phyloP scores from a whole-genome alignment of 176 grass and related monocot species.

The Rhynchospora breviuscula region DNA sequence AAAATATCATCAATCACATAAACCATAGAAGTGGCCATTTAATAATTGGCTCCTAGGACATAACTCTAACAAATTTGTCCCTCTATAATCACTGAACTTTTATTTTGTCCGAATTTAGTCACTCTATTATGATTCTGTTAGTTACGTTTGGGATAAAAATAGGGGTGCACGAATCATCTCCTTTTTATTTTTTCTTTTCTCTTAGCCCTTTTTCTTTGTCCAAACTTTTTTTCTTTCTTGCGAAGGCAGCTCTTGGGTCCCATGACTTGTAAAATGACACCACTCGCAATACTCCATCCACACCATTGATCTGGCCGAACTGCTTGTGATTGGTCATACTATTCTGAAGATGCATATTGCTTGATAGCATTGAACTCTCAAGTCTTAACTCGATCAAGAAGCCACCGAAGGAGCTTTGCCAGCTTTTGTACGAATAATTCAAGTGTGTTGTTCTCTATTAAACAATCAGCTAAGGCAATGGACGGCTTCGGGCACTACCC shows the following conservation, averaged over 20 bases:
- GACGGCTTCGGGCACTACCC: slow-evolving; percentile 30
- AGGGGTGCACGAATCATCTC: too few species aligned
- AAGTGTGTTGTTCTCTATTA: slow-evolving; percentile 73
- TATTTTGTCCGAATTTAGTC: too few species aligned
- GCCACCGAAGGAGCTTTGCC: slow-evolving; percentile 81
- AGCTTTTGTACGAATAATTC: slow-evolving; percentile 84
- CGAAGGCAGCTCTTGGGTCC: slow-evolving; percentile 24
- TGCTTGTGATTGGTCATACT: slow-evolving; percentile 77
- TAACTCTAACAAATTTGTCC: too few species aligned
- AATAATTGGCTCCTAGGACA: too few species aligned
- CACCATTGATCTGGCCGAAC: slow-evolving; percentile 79
- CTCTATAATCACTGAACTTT: too few species aligned
- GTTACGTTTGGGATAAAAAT: too few species aligned
- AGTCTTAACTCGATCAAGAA: slow-evolving; percentile 65
- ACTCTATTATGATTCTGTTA: too few species aligned
- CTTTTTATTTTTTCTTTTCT: too few species aligned
- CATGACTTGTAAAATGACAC: slow-evolving; percentile 92
- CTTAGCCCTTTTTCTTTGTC: too few species aligned
- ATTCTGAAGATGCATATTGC: slow-evolving; percentile 90
- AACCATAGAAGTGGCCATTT: too few species aligned
- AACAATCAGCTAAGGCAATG: slow-evolving; percentile 51
- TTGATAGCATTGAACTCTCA: slow-evolving; percentile 89
- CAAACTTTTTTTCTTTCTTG: too few species aligned
- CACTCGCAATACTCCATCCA: slow-evolving; percentile 67
- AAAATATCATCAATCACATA: too few species aligned